Percentiles rank a stretch among this genome's conserved stretches.
Evolutionary conservation across 495 filamentous ascomycete species (phyloP).

Genomic region (Talaromyces trachyspermus): DNA sequence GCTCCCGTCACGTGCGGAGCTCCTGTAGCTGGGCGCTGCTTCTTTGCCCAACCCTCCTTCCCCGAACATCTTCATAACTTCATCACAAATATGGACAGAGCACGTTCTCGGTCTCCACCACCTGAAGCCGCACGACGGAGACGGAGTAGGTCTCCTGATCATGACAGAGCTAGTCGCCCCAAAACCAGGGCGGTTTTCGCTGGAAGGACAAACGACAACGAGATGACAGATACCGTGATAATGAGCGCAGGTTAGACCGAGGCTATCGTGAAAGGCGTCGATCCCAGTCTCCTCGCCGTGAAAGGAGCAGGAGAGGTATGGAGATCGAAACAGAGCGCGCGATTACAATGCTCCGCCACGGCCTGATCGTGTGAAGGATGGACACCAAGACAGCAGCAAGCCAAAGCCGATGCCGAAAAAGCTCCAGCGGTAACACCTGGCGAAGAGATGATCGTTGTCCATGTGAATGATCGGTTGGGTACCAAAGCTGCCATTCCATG

Average conservation of each 20-base stretch:
- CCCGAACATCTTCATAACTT: neutral
- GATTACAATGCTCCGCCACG: conserved; percentile 7
- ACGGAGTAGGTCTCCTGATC: conserved; percentile 31
- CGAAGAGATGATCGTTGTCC: conserved; percentile 84
- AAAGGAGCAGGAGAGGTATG: conserved; percentile 21
- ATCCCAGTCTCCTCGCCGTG: conserved; percentile 26
- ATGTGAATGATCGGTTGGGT: conserved; percentile 85
- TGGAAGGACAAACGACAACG: conserved; percentile 60
- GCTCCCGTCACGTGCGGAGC: conserved; percentile 1
- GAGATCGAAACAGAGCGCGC: conserved; percentile 16
- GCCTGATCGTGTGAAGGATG: neutral
- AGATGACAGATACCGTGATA: conserved; percentile 28
- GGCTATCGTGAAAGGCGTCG: conserved; percentile 46
- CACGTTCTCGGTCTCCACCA: conserved; percentile 11
- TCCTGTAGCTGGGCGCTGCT: neutral
- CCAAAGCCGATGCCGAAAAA: conserved; percentile 27
- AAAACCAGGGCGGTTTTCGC: conserved; percentile 48
- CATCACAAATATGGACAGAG: neutral
- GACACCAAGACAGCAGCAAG: conserved; percentile 22
- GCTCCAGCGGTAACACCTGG: conserved; percentile 32
- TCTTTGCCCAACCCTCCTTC: neutral
- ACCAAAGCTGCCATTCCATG: conserved; percentile 88
- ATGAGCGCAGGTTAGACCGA: conserved; percentile 43
- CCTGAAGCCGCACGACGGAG: conserved; percentile 21
- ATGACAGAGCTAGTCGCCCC: conserved; percentile 23